These are phyloP conservation scores for Saccharata proteae DNA, from an alignment of 2,329 filamentous ascomycete species.

Conservation along the genomic window DNA sequence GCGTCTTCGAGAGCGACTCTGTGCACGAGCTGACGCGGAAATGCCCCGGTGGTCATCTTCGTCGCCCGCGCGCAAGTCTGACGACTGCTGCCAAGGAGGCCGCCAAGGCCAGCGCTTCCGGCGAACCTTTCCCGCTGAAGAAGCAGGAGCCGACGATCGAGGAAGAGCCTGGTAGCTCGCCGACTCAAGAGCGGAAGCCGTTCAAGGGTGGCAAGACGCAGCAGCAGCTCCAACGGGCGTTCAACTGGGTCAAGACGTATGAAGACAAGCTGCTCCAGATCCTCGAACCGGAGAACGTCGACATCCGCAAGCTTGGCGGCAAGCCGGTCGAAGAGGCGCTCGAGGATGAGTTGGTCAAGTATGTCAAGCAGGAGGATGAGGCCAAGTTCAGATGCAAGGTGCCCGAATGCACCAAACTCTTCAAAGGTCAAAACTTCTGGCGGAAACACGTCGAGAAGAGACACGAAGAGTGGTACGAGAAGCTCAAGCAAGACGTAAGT, in stretches of 20 bases:
- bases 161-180: slow-evolving; percentile 51
- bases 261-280: slow-evolving; percentile 94
- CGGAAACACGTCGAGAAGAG: slow-evolving; percentile 96
- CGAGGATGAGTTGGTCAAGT: slow-evolving; percentile 74
- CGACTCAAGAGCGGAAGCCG: slow-evolving; percentile 61
- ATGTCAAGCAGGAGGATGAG: slow-evolving; percentile 94
- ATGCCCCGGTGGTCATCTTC: slow-evolving; percentile 92
- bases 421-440: slow-evolving; percentile 97
- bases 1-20: slow-evolving; percentile 95
- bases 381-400: slow-evolving; percentile 95
- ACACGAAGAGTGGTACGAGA: slow-evolving; percentile 76
- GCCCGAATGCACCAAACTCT: slow-evolving; percentile 89
- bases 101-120: slow-evolving; percentile 70
- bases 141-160: slow-evolving; percentile 54
- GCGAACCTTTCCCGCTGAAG: slow-evolving; percentile 73
- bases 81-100: slow-evolving; percentile 74
- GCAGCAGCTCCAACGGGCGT: slow-evolving; percentile 85
- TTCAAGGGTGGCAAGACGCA: slow-evolving; percentile 61
- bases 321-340: slow-evolving; percentile 75
- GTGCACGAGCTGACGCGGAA: slow-evolving; percentile 92
- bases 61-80: slow-evolving; percentile 75
- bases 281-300: slow-evolving; percentile 75
- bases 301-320: slow-evolving; percentile 83
- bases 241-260: slow-evolving; percentile 98
- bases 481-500: slow-evolving; percentile 70